These are phyloP conservation scores for Jimgerdemannia flammicorona DNA, from an alignment of 192 early-diverging fungal genomes.

Conservation along the genomic window DNA sequence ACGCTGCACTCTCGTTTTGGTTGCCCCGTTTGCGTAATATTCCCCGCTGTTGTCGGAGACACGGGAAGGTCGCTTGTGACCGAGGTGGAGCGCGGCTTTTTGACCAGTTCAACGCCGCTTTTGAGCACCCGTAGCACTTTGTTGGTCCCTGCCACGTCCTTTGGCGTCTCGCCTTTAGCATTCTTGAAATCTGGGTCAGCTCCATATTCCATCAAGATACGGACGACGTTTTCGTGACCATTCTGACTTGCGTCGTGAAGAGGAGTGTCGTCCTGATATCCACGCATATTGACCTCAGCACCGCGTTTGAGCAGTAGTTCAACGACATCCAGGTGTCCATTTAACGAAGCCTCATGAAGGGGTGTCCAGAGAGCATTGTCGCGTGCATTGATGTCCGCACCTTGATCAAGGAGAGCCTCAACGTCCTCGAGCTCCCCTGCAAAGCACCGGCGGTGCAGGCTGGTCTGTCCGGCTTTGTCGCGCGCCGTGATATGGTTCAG, in stretches of 20 bases:
- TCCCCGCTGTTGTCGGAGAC: neutral
- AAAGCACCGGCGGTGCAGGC: conserved; percentile 43
- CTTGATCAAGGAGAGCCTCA: conserved; percentile 46
- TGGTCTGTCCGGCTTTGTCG: conserved; percentile 45
- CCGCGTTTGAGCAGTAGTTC: conserved; percentile 48
- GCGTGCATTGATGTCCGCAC: conserved; percentile 61
- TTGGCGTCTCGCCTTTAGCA: conserved; percentile 51
- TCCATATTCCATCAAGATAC: conserved; percentile 38
- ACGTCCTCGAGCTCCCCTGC: conserved; percentile 49
- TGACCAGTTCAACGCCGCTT: neutral
- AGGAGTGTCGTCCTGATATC: conserved; percentile 56
- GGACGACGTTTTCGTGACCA: conserved; percentile 43
- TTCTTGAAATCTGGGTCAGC: conserved; percentile 43
- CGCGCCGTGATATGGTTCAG: conserved; percentile 30
- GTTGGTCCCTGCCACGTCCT: conserved; percentile 35
- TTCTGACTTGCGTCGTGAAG: conserved; percentile 65
- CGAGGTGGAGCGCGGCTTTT: neutral
- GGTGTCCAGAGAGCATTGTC: conserved; percentile 67
- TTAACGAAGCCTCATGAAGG: conserved; percentile 49
- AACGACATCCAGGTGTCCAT: conserved; percentile 42
- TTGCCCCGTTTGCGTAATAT: neutral
- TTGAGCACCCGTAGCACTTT: conserved; percentile 15
- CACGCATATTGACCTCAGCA: conserved; percentile 53
- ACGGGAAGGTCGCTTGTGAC: neutral
- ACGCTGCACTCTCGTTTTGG: conserved; percentile 18